A percentile compares a stretch with the other conserved stretches of the same genome.
Evolutionary conservation across 176 grass and related monocot genomes (phyloP).

Genomic region (Cocos nucifera): DNA sequence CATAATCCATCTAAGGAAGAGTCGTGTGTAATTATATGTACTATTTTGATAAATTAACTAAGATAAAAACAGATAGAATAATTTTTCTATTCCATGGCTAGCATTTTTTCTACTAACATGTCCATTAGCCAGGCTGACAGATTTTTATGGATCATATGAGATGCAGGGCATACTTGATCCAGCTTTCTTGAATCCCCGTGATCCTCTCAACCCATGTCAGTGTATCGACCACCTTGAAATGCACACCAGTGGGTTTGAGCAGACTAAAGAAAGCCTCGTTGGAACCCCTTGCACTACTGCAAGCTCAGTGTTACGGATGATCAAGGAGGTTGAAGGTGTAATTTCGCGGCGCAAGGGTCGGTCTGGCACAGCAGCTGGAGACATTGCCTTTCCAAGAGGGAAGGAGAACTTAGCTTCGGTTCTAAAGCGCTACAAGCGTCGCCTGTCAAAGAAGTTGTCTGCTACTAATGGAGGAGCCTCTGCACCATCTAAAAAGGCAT

Average conservation of each 20-base stretch:
- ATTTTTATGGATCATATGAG: conserved; percentile 8
- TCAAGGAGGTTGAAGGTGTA: background rate
- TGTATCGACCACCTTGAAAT: no score
- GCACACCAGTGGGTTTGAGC: no score
- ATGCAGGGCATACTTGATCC: conserved; percentile 73
- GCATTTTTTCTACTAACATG: background rate
- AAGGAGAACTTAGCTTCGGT: conserved; percentile 1
- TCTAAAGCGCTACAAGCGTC: conserved; percentile 5
- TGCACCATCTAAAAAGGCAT: no score
- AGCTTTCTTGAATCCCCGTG: conserved; percentile 68
- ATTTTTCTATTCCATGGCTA: no score
- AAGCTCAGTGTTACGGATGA: background rate
- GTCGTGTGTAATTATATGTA: no score
- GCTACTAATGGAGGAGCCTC: background rate
- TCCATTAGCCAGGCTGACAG: no score
- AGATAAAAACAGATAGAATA: no score
- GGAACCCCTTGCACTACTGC: background rate
- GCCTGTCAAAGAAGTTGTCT: background rate
- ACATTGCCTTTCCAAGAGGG: background rate
- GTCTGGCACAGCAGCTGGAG: background rate
- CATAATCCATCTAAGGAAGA: no score
- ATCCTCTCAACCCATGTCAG: background rate
- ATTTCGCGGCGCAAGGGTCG: background rate
- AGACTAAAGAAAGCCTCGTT: no score
- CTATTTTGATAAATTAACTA: no score